Evolutionary conservation across 192 early-diverging fungal species (phyloP), one percentile per base, ranked within the genome.

Genomic region (Paraglomus occultum): DNA sequence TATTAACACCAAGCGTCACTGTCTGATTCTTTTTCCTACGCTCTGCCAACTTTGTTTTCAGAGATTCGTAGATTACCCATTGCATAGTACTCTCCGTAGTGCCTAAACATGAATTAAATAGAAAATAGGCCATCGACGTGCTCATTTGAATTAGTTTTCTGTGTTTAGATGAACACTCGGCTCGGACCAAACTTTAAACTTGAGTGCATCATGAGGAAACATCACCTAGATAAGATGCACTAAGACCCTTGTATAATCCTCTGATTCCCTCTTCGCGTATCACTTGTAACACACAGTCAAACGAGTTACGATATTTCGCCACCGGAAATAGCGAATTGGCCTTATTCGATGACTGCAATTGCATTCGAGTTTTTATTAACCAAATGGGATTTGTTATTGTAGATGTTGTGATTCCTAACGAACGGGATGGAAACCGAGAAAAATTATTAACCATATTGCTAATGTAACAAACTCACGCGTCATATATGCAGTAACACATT

Each of bases 361-460:
- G 96, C 84, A 99, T 91, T 55, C 97, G 79, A 0, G 95, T 99
- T 71, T 98, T 99, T 47, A 98, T 87, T 51, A 99, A 84, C 97
- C 97, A 99, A 22, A 99, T 97, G 0, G 97, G 97, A 71, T 94
- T 97, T 1, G 95, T 96, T n/a, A 78, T 81, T 2, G 89, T 86
- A 0, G 93, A 90, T 5, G 90, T 93, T 6, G 91, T 83, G 39
- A 92, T 76, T 10, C 87, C 85, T 75, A 31, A n/a, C 18, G 31
- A 31, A 3, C 31, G 31, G 31, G 31, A 3, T 31, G 31, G 31
- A 31, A 31, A 31, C 1, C 31, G 3, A 31, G 31, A 31, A 31
- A 31, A 3, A 31, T 31, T 31, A 31, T 31, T 31, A 3, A 31
- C 1, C 31, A 31, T 31, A 1, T 31, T 31, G 31, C 31, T 31